Percentiles rank a stretch among this genome's conserved stretches.
Evolutionary conservation across 345 rosid species (phyloP).

Genomic region (Sonneratia alba): DNA sequence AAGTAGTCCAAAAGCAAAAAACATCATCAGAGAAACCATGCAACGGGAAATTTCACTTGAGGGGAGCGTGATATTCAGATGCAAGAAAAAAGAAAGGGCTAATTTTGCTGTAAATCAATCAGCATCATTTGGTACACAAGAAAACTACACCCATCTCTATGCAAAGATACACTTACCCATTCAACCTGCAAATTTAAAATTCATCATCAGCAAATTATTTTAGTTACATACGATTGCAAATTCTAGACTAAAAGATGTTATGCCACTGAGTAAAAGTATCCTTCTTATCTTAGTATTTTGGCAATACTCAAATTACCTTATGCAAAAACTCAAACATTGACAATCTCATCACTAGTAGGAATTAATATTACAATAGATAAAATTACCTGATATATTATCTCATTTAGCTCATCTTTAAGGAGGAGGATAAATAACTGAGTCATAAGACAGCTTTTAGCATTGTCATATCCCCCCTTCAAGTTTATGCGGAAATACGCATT

Average conservation of each 20-base stretch:
- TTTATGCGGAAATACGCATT: slow-evolving; percentile 77
- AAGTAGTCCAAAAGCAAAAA: not conserved
- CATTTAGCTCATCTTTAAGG: slow-evolving; percentile 90
- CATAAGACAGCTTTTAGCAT: slow-evolving; percentile 59
- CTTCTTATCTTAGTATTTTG: not conserved
- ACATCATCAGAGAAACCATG: not conserved
- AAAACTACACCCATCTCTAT: not conserved
- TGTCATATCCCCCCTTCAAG: slow-evolving; percentile 65
- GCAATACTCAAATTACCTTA: not conserved
- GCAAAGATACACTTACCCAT: not conserved
- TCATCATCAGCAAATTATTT: not conserved
- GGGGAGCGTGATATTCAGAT: too few relatives aligned
- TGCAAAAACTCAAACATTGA: not conserved
- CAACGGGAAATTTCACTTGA: not conserved
- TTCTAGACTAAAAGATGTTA: not conserved
- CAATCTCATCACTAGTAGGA: not conserved
- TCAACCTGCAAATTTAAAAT: not conserved
- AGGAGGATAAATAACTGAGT: slow-evolving; percentile 77
- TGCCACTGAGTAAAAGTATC: not conserved
- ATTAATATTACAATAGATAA: not conserved
- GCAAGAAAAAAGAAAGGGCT: not conserved
- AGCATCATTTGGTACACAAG: not conserved
- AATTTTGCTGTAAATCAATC: not conserved
- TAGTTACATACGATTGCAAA: too few relatives aligned
- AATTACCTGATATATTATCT: slow-evolving; percentile 77